Percentiles rank a stretch among this genome's conserved stretches.
phyloP scores from a whole-genome alignment of 2,329 filamentous ascomycete genomes.

The Stachybotrys elegans region DNA sequence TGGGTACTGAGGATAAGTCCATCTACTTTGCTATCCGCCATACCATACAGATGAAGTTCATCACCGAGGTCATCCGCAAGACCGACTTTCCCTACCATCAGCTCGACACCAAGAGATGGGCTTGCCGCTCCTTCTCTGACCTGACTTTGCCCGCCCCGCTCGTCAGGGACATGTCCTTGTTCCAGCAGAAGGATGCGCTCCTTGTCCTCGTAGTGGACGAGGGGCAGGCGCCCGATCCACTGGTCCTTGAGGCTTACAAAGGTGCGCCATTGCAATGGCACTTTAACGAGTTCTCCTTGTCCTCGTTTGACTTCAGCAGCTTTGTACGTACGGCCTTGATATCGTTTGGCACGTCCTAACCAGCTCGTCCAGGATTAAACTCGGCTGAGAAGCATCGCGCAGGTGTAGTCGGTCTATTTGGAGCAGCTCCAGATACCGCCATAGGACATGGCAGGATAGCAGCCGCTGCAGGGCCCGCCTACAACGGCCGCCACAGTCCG shows the following conservation, averaged over 20 bases:
- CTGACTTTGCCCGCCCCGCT: background rate
- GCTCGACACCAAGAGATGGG: background rate
- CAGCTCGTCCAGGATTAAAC: too few relatives aligned
- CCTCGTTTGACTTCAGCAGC: background rate
- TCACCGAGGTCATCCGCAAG: background rate
- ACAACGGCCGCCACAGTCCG: too few relatives aligned
- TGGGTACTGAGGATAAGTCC: too few relatives aligned
- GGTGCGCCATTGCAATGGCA: background rate
- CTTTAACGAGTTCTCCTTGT: background rate
- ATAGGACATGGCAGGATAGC: too few relatives aligned
- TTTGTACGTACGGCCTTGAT: too few relatives aligned
- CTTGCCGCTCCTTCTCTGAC: background rate
- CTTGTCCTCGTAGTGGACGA: background rate
- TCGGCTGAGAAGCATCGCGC: too few relatives aligned
- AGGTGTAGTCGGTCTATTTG: too few relatives aligned
- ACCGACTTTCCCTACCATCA: background rate
- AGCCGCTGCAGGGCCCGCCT: too few relatives aligned
- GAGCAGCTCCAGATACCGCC: too few relatives aligned
- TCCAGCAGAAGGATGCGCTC: background rate
- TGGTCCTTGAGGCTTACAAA: background rate
- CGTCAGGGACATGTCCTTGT: background rate
- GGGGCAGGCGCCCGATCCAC: background rate
- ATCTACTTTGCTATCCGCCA: too few relatives aligned
- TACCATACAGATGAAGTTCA: too few relatives aligned
- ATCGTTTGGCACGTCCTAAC: too few relatives aligned